These are phyloP conservation scores for Lyophyllum decastes DNA, from an alignment of 768 basidiomycete species.

Conservation along the genomic window DNA sequence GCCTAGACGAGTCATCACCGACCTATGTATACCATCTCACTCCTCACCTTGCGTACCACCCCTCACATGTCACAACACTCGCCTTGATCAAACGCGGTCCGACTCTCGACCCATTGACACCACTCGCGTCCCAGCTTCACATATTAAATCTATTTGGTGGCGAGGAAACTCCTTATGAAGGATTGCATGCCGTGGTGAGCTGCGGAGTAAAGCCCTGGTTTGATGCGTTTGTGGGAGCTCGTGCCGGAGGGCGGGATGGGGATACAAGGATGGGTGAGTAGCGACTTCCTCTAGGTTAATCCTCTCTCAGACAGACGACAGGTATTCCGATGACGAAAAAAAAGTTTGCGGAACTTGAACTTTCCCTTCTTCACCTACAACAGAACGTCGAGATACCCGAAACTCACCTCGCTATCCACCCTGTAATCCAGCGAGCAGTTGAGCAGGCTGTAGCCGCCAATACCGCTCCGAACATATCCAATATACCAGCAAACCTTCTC, in stretches of 20 bases:
- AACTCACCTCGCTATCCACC: constrained; percentile 90
- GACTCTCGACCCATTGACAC: constrained; percentile 75
- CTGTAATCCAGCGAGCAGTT: constrained; percentile 84
- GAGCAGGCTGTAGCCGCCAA: constrained; percentile 63
- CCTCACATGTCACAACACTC: constrained; percentile 80
- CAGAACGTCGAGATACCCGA: constrained; percentile 99
- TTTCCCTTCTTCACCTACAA: constrained; percentile 91
- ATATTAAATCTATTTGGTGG: constrained; percentile 90
- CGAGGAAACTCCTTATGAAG: constrained; percentile 92
- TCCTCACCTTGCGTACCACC: constrained; percentile 75
- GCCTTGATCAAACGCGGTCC: constrained; percentile 93
- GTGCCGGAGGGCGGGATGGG: constrained; percentile 70
- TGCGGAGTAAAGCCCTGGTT: constrained; percentile 98
- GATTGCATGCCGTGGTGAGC: constrained; percentile 92
- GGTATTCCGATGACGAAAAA: constrained; percentile 98
- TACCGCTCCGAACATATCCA: constrained; percentile 72
- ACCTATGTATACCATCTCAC: constrained; percentile 69
- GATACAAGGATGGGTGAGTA: constrained; percentile 76
- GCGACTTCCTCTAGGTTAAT: background rate
- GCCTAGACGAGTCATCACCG: constrained; percentile 64
- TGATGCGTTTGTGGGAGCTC: constrained; percentile 91
- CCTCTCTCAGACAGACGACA: constrained; percentile 17
- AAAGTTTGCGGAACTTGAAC: constrained; percentile 97
- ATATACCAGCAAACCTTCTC: constrained; percentile 71
- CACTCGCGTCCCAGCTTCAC: constrained; percentile 85